Evolutionary conservation across 1,284 basidiomycete genomes (phyloP).

Genomic region (Phellopilus nigrolimitatus): DNA sequence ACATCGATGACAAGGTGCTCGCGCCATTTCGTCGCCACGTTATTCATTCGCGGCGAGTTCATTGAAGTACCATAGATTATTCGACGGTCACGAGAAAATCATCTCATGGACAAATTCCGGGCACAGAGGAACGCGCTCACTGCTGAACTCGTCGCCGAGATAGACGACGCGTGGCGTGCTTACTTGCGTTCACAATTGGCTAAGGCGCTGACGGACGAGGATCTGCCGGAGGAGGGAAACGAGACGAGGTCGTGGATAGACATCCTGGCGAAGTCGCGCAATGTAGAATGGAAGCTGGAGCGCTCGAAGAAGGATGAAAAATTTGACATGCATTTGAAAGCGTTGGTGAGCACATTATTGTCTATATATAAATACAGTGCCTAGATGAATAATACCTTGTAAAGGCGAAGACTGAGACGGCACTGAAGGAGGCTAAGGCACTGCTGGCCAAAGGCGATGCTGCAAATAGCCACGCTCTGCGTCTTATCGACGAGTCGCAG

Average conservation of each 20-base stretch:
- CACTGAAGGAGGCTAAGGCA: conserved; percentile 41
- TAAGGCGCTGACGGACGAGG: conserved; percentile 48
- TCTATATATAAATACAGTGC: not conserved
- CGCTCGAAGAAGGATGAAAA: conserved; percentile 81
- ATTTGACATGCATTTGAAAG: conserved; percentile 81
- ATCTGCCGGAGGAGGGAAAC: conserved; percentile 42
- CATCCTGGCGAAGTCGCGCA: conserved; percentile 44
- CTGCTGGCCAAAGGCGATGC: conserved; percentile 38
- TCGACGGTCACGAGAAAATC: conserved; percentile 78
- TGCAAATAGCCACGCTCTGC: conserved; percentile 46
- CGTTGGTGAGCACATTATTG: conserved; percentile 50
- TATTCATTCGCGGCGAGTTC: conserved; percentile 21
- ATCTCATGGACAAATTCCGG: conserved; percentile 70
- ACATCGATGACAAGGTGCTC: conserved; percentile 97
- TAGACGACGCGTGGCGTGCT: conserved; percentile 58
- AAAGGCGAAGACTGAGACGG: conserved; percentile 51
- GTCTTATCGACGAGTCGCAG: conserved; percentile 66
- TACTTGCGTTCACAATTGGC: conserved; percentile 60
- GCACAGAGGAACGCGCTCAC: conserved; percentile 53
- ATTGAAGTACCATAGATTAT: conserved; percentile 65
- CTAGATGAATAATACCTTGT: not conserved
- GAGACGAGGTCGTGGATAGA: conserved; percentile 52
- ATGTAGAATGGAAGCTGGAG: conserved; percentile 64
- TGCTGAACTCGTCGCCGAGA: conserved; percentile 52
- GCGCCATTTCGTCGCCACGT: conserved; percentile 17